Evolutionary conservation across 164 flowering plant species (phyloP).

Genomic region (Berberis thunbergii): DNA sequence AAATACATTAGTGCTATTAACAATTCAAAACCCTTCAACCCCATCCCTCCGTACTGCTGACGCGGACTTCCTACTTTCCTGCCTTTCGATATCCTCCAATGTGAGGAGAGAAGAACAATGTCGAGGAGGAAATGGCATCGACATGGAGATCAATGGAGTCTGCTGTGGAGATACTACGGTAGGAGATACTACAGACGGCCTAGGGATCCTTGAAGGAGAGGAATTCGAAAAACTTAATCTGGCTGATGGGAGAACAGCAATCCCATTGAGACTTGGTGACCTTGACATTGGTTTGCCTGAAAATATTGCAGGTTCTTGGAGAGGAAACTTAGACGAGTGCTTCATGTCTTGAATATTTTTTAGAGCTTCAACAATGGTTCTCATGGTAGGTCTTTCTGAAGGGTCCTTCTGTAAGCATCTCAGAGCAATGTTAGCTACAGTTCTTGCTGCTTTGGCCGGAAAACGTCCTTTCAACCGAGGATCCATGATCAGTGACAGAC

Average conservation of each 20-base stretch:
- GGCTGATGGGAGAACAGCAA: slow-evolving; percentile 28
- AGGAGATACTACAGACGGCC: slow-evolving; percentile 36
- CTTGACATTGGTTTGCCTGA: slow-evolving; percentile 52
- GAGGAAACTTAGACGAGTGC: slow-evolving; percentile 48
- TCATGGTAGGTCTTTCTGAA: slow-evolving; percentile 86
- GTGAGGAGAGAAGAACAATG: slow-evolving; percentile 52
- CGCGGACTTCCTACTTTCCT: slow-evolving; percentile 45
- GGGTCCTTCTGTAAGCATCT: slow-evolving; percentile 85
- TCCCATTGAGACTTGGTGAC: slow-evolving; percentile 81
- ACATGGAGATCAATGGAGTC: slow-evolving; percentile 22
- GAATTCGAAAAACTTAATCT: slow-evolving; percentile 54
- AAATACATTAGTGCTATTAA: slow-evolving; percentile 23
- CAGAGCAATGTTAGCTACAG: slow-evolving; percentile 76
- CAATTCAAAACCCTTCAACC: slow-evolving; percentile 73
- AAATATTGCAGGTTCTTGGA: slow-evolving; percentile 66
- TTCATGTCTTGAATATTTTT: slow-evolving; percentile 76
- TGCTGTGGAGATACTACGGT: slow-evolving; percentile 3
- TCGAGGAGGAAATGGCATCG: slow-evolving; percentile 27
- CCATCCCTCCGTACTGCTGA: slow-evolving; percentile 44
- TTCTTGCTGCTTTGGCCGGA: slow-evolving; percentile 66
- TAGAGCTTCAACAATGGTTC: slow-evolving; percentile 64
- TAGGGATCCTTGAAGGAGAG: slow-evolving; percentile 34
- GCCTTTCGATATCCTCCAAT: slow-evolving; percentile 39
- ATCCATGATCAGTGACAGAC: slow-evolving; percentile 83
- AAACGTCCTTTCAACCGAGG: slow-evolving; percentile 83